Percentiles rank a stretch among this genome's conserved stretches.
phyloP scores from a whole-genome alignment of 1,284 basidiomycete genomes.

The Melampsora americana region DNA sequence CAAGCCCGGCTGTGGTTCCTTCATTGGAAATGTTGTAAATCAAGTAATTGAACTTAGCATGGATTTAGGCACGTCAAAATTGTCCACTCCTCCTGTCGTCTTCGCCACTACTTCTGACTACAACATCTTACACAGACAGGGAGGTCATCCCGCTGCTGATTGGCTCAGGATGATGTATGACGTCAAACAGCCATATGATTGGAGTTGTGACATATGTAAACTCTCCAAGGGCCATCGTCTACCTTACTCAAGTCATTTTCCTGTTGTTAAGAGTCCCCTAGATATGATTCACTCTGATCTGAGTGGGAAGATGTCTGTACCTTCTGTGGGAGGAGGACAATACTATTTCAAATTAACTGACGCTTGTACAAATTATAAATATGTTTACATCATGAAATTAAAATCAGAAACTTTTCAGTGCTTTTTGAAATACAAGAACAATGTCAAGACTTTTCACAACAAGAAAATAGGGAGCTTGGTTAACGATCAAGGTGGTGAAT shows the following conservation, averaged over 20 bases:
- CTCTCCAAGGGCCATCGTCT: conserved; percentile 9
- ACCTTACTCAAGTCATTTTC: not conserved
- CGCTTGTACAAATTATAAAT: too few relatives aligned
- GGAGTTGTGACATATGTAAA: not conserved
- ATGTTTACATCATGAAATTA: conserved; percentile 5
- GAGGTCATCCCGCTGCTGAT: too few relatives aligned
- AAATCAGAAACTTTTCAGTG: conserved; percentile 26
- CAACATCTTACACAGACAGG: too few relatives aligned
- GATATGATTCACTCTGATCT: conserved; percentile 8
- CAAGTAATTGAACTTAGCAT: too few relatives aligned
- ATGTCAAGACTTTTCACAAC: conserved; percentile 48
- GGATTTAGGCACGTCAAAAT: too few relatives aligned
- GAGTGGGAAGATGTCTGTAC: conserved; percentile 8
- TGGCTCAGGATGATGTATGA: too few relatives aligned
- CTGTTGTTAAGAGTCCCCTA: not conserved
- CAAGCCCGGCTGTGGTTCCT: too few relatives aligned
- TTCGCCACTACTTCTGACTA: too few relatives aligned
- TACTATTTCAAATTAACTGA: conserved; percentile 21
- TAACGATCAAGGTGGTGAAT: conserved; percentile 54
- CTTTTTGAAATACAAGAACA: conserved; percentile 53
- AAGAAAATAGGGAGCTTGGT: conserved; percentile 52
- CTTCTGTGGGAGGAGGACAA: not conserved
- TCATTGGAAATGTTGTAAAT: too few relatives aligned
- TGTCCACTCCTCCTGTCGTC: too few relatives aligned
- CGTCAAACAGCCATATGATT: not conserved